Evolutionary conservation across 495 filamentous ascomycete genomes (phyloP).

Genomic region (Aspergillus coremiiformis): DNA sequence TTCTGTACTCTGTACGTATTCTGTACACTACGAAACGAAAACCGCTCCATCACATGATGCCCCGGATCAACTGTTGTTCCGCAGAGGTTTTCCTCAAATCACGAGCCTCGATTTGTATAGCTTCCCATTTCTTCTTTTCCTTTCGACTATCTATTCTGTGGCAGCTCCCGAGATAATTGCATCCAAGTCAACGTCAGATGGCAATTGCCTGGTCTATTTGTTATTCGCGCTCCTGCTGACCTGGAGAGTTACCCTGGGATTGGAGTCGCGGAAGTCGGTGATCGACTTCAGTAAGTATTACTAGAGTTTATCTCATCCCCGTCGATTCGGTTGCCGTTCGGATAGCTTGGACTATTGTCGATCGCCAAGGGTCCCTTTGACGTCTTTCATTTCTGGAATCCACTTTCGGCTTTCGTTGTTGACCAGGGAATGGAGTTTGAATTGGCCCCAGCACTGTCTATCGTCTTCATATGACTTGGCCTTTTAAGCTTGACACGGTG

Average conservation of each 20-base stretch:
- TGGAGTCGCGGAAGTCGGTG: neutral
- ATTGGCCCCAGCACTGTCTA: neutral
- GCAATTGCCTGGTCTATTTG: neutral
- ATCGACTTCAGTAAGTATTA: too few species aligned
- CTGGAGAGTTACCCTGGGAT: neutral
- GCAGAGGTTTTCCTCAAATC: slow-evolving; percentile 1
- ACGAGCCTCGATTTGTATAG: slow-evolving; percentile 3
- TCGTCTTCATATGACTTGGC: neutral
- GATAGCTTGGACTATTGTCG: neutral
- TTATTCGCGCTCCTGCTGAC: neutral
- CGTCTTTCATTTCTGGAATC: neutral
- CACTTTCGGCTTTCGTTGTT: neutral
- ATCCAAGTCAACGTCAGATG: neutral
- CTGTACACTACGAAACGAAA: neutral
- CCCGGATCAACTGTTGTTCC: neutral
- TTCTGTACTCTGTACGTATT: too few species aligned
- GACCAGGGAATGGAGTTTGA: neutral
- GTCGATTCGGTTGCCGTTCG: too few species aligned
- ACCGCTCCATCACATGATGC: neutral
- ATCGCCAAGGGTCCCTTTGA: neutral
- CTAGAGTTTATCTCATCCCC: too few species aligned
- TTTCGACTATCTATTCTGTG: neutral
- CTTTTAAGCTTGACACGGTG: neutral
- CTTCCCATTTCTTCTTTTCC: neutral
- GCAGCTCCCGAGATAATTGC: neutral